Base-by-base conservation (phyloP, 2,329 filamentous ascomycete species). In the Chaetomiaceae sp. region DNA sequence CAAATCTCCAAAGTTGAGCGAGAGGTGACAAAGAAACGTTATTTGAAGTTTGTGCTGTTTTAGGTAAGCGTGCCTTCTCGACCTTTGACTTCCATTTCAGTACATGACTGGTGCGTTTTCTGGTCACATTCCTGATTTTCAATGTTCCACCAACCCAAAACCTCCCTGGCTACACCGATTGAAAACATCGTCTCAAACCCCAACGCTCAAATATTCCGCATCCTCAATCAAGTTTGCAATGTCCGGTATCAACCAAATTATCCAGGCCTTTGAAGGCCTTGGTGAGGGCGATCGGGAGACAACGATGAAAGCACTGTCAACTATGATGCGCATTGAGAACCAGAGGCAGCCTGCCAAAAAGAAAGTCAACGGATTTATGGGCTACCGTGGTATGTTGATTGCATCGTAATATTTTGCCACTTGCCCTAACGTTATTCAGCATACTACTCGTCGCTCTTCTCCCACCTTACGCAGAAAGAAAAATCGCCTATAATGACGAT, bases 301-400 rank as follows among this genome's bases (percentile, higher is more conserved):
- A 3, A 32, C 43, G 5, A 36, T 47, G 40, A 44, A 38, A 30
- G 40, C 50, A 8, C 30, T 47, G 10, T 47, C 50, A 3, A 48
- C 43, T 30, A 48, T 53, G 30, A 43, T 48, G 43, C 43, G 51
- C 13, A 30, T 32, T 11, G 50, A 47, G 32, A 42, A 29, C n/a
- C 48, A 36, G n/a, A 38, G 29, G 13, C 52, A 54, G n/a, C 34
- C 51, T 4, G 44, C 48, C 34, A 61, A 62, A 25, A 62, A 61
- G 40, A 58, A 60, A 30, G 59, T 65, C 21, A 65, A 65, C 41
- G 62, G 59, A 6, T 65, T 64, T 44, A 64, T 65, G 52, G 62
- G 59, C 18, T 65, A 58, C 37, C 57, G 62, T 29, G 52, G 62
- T 65, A 33, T 56, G 58, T 55, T 7, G 10, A 4, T 5, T 16